phyloP scores from a whole-genome alignment of 306 rosid species.

The Dryas octopetala region DNA sequence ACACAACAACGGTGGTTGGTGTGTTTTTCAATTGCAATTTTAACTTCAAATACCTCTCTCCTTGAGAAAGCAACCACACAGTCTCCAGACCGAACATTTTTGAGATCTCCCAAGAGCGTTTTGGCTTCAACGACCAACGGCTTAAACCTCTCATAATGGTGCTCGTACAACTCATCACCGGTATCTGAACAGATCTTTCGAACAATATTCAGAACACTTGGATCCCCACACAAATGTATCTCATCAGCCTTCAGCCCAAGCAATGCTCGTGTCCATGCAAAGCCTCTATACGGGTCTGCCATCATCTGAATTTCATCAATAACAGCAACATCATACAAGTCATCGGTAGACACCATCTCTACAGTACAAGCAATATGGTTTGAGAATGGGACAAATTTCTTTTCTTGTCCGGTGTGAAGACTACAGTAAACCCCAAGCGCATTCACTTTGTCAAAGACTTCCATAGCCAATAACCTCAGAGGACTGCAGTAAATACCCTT shows the following conservation, averaged over 20 bases:
- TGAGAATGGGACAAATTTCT: slow-evolving; percentile 75
- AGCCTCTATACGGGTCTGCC: slow-evolving; percentile 71
- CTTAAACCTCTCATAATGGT: slow-evolving; percentile 84
- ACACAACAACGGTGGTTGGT: slow-evolving; percentile 83
- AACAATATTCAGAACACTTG: slow-evolving; percentile 76
- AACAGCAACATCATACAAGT: slow-evolving; percentile 79
- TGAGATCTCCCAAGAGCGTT: slow-evolving; percentile 75
- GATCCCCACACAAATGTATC: slow-evolving; percentile 87
- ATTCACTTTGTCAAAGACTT: slow-evolving; percentile 94
- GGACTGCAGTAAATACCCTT: slow-evolving; percentile 87
- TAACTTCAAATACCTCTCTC: slow-evolving; percentile 92
- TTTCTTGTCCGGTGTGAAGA: slow-evolving; percentile 79
- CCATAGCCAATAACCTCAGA: slow-evolving; percentile 88
- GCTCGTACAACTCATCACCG: slow-evolving; percentile 77
- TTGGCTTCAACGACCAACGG: slow-evolving; percentile 92
- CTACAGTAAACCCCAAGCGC: slow-evolving; percentile 79
- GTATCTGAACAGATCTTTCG: slow-evolving; percentile 66
- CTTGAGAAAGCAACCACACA: slow-evolving; percentile 97
- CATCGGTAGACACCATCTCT: slow-evolving; percentile 83
- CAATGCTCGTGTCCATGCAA: slow-evolving; percentile 87
- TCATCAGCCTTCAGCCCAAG: slow-evolving; percentile 92
- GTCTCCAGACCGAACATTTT: slow-evolving; percentile 79
- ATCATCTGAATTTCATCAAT: slow-evolving; percentile 94
- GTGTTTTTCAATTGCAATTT: slow-evolving; percentile 74
- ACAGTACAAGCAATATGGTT: slow-evolving; percentile 83